Percentiles rank a stretch among this genome's conserved stretches.
phyloP scores from a whole-genome alignment of 2,329 filamentous ascomycete species.

The Fusarium sp. region DNA sequence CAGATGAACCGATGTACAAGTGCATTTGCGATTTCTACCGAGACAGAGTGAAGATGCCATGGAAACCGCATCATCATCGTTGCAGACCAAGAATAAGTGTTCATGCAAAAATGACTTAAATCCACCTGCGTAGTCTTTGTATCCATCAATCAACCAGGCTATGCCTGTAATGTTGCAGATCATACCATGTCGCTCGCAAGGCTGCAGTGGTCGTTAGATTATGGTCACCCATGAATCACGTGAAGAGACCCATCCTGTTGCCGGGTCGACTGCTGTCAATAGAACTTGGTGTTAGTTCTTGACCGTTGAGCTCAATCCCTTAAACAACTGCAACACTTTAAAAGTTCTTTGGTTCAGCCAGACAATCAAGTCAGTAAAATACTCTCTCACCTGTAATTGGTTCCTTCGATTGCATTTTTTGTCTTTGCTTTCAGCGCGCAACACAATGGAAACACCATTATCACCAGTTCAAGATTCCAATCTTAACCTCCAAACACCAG shows the following conservation, averaged over 20 bases:
- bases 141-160: background rate
- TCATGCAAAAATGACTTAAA: background rate
- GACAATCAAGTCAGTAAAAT: conserved; percentile 7
- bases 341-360: conserved; percentile 15
- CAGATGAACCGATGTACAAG: conserved; percentile 21
- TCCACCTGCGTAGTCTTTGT: background rate
- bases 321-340: conserved; percentile 29
- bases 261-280: conserved; percentile 36
- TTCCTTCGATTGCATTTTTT: conserved; percentile 22
- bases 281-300: conserved; percentile 24
- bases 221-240: conserved; percentile 1
- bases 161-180: background rate
- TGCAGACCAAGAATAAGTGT: background rate
- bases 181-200: conserved; percentile 7
- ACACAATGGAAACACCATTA: conserved; percentile 45
- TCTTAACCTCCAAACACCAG: conserved; percentile 45
- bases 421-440: conserved; percentile 34
- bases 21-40: background rate
- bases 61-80: background rate
- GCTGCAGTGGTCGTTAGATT: background rate
- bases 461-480: conserved; percentile 41
- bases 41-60: background rate
- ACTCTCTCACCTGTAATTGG: background rate
- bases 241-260: conserved; percentile 31
- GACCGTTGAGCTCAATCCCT: conserved; percentile 25